Evolutionary conservation across 2,329 filamentous ascomycete species (phyloP), one percentile per base, ranked within the genome.

Genomic region (Aspergillus niger): DNA sequence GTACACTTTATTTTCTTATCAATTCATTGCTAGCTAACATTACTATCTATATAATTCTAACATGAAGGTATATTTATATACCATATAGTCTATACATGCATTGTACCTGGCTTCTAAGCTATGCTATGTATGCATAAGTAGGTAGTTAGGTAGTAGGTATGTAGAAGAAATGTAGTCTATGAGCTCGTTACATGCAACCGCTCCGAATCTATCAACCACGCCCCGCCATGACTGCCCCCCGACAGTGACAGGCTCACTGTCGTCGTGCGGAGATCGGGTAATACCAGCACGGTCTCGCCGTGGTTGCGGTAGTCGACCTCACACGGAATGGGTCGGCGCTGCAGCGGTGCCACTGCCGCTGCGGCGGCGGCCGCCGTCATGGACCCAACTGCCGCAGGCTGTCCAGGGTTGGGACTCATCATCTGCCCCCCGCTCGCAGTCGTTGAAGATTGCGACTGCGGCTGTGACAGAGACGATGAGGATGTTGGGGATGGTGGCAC

Each of bases 291-390:
- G 41, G 87, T 89, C 79, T 95, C 89, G 0, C 89, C 91, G 60
- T 91, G 81, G 70, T 91, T 95, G 67, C 86, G 82, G 69, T 89
- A 90, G 71, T 97, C 91, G 11, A 90, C 89, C 78, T 98, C 93
- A 70, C 88, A 92, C 2, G 76, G 85, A 68, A 83, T 79, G 67
- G 65, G 70, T 66, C 69, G 71, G 59, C 69, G 72, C 65, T 69
- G 76, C 52, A 61, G 57, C 53, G 59, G 65, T 11, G 60, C 61
- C 51, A 64, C 64, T 26, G 67, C 62, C 28, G 43, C 59, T 22
- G 57, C 32, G 32, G 10, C 32, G 30, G 30, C 30, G 32, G 32
- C 32, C 4, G 32, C 54, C 2, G 58, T 50, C 26, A 54, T 43
- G 15, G 54, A 60, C 26, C 55, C 24, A 44, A 66, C 65, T 17